Evolutionary conservation across 768 basidiomycete species (phyloP).

Genomic region (Strobilomyces confusus): DNA sequence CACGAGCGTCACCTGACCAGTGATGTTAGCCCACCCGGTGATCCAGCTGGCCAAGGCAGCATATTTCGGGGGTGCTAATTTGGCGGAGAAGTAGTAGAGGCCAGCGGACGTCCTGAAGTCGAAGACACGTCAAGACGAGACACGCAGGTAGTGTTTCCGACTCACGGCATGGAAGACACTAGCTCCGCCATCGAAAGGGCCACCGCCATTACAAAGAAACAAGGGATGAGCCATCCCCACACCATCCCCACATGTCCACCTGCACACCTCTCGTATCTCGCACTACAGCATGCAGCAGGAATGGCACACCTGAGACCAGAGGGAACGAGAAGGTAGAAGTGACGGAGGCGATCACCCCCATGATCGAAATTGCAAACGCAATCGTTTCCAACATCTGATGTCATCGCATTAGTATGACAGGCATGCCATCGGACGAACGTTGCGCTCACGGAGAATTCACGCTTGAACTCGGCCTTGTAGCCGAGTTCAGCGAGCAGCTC

Average conservation of each 20-base stretch:
- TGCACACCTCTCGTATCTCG: slow-evolving; percentile 14
- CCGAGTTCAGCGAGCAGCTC: slow-evolving; percentile 59
- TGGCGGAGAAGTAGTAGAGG: slow-evolving; percentile 75
- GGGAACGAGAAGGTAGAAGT: slow-evolving; percentile 64
- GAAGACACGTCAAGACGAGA: neutral
- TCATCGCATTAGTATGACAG: neutral
- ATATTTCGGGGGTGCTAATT: slow-evolving; percentile 59
- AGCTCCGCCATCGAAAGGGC: slow-evolving; percentile 73
- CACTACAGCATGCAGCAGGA: neutral
- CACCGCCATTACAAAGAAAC: slow-evolving; percentile 61
- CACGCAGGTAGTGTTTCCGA: slow-evolving; percentile 4
- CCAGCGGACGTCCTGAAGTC: slow-evolving; percentile 65
- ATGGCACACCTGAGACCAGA: slow-evolving; percentile 50
- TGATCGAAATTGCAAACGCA: slow-evolving; percentile 65
- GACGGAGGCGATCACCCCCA: slow-evolving; percentile 70
- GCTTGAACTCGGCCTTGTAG: slow-evolving; percentile 68
- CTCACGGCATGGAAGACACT: slow-evolving; percentile 73
- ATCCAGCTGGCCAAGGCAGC: slow-evolving; percentile 58
- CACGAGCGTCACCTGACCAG: slow-evolving; percentile 65
- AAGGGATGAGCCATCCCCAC: slow-evolving; percentile 74
- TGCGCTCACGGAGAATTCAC: slow-evolving; percentile 62
- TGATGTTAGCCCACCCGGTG: slow-evolving; percentile 69
- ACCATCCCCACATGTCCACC: slow-evolving; percentile 78
- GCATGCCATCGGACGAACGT: neutral
- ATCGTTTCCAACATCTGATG: slow-evolving; percentile 51